Evolutionary conservation across 768 basidiomycete genomes (phyloP), one percentile per base, ranked within the genome.

Genomic region (Daedalea quercina): DNA sequence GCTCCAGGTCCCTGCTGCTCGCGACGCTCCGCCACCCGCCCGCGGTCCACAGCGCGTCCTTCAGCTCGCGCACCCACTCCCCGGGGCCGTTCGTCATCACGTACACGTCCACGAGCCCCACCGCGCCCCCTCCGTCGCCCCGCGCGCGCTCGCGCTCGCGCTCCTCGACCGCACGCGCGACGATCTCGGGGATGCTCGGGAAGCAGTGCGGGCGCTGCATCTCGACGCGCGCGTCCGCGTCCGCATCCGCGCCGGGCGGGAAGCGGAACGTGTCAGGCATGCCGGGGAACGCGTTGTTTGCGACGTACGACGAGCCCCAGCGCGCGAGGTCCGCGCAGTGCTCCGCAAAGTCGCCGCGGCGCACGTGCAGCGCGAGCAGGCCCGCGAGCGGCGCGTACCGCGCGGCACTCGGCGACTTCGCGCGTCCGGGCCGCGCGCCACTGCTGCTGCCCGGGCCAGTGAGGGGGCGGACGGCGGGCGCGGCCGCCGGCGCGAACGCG

Each of bases 61-160:
- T 74, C 41, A 84, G 63, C 51, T 77, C 72, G 0, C 52, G 61
- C 48, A 83, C 59, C 80, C 80, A 87, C 44, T 62, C 67, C 17
- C 53, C 56, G 40, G 76, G 69, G 6, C 74, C 85, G 55, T 88
- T 87, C 42, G 83, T 84, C 77, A 86, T 76, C 42, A 87, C 64
- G 54, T 82, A 87, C 26, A 87, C 63, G 43, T 70, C 69, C 55
- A 70, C 72, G 33, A 84, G 60, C 19, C 53, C 57, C 37, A 35
- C 19, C 40, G 52, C 59, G n/a, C 57, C 57, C 37, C 34, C n/a
- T n/a, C n/a, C n/a, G n/a, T n/a, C n/a, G n/a, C n/a, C n/a, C 20
- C 48, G 51, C 63, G 19, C 49, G 60, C 31, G 43, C 43, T 12
- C 52, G 52, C 50, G 34, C n/a, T n/a, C 44, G 13, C 57, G 54